phyloP scores from a whole-genome alignment of 208 protist genomes.

The Crithidia mellificae region DNA sequence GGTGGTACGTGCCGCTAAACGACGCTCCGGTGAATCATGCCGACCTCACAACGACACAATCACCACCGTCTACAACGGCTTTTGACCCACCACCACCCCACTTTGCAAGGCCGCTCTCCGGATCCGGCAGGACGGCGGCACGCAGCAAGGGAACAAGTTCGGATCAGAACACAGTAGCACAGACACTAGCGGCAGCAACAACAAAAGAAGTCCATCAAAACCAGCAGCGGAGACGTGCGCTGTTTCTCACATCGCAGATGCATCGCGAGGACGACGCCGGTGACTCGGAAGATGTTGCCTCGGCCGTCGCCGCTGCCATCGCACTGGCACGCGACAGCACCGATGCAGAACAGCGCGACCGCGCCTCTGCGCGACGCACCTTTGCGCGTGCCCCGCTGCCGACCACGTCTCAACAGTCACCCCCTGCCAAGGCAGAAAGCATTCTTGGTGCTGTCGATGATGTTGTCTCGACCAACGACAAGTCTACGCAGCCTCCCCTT shows the following conservation, averaged over 20 bases:
- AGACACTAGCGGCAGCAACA: neutral
- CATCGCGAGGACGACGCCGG: neutral
- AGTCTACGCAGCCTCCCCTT: neutral
- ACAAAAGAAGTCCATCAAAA: no score
- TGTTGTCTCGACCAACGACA: neutral
- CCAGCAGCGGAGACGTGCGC: no score
- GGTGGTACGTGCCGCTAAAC: slow-evolving; percentile 17
- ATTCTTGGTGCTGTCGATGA: no score
- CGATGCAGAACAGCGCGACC: neutral
- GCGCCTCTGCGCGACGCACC: neutral
- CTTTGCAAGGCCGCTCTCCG: neutral
- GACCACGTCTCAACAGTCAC: neutral
- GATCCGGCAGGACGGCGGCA: neutral
- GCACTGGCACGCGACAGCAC: slow-evolving; percentile 8
- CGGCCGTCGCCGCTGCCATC: slow-evolving; percentile 7
- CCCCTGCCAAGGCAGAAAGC: no score
- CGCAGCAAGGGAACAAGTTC: neutral
- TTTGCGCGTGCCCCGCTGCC: neutral
- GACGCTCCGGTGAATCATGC: no score
- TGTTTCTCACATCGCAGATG: neutral
- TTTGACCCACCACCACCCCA: neutral
- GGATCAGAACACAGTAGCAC: no score
- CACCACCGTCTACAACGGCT: neutral
- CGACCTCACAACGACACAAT: no score
- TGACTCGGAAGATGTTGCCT: slow-evolving; percentile 6